Evolutionary conservation across 2,329 filamentous ascomycete species (phyloP).

Genomic region (Aschersonia sp.): DNA sequence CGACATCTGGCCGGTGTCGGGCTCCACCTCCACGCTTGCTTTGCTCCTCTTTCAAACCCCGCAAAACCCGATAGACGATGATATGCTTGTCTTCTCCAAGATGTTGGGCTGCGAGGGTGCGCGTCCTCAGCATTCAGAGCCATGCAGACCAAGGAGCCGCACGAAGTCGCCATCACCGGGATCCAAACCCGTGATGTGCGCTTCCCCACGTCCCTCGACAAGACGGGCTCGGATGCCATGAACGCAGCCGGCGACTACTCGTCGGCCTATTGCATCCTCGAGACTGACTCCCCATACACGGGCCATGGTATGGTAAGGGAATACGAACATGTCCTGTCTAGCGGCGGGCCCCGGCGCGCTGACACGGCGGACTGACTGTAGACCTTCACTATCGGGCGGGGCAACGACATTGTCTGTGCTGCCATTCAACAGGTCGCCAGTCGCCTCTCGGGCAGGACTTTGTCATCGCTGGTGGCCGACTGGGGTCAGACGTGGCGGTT

Average conservation of each 20-base stretch:
- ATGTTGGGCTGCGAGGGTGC: too few species aligned
- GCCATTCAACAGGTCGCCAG: slow-evolving; percentile 68
- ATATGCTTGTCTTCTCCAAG: too few species aligned
- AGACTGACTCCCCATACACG: slow-evolving; percentile 57
- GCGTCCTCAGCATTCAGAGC: too few species aligned
- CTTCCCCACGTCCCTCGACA: slow-evolving; percentile 84
- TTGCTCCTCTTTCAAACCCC: background rate
- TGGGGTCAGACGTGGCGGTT: slow-evolving; percentile 86
- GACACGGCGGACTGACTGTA: slow-evolving; percentile 8
- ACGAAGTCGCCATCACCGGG: slow-evolving; percentile 55
- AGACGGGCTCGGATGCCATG: slow-evolving; percentile 95
- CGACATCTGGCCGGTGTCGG: slow-evolving; percentile 1
- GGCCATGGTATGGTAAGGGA: slow-evolving; percentile 63
- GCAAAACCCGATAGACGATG: background rate
- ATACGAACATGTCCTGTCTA: too few species aligned
- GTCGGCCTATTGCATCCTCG: slow-evolving; percentile 81
- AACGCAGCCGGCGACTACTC: slow-evolving; percentile 90
- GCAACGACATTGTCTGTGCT: slow-evolving; percentile 82
- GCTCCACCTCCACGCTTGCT: background rate
- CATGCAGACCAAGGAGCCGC: background rate
- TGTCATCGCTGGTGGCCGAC: slow-evolving; percentile 62
- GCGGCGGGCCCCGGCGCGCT: too few species aligned
- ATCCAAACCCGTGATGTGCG: slow-evolving; percentile 61
- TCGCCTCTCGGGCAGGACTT: slow-evolving; percentile 58
- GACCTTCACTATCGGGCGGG: slow-evolving; percentile 75